These are phyloP conservation scores for Penicillium silybi DNA, from an alignment of 495 filamentous ascomycete genomes.

Conservation along the genomic window DNA sequence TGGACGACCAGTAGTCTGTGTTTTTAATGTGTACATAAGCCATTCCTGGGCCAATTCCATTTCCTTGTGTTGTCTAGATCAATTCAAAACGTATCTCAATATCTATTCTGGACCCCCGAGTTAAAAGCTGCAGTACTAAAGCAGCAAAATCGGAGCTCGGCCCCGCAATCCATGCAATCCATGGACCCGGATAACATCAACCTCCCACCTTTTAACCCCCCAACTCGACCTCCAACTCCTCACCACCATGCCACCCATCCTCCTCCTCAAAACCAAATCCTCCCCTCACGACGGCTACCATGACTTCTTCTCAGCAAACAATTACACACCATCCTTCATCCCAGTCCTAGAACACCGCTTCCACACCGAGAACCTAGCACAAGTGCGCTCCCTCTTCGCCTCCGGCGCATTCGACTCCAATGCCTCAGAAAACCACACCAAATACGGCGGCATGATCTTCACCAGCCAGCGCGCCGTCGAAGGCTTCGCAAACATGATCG, in stretches of 20 bases:
- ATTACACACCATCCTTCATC: slow-evolving; percentile 61
- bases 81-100: slow-evolving; percentile 1
- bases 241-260: slow-evolving; percentile 39
- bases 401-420: slow-evolving; percentile 20
- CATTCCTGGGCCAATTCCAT: slow-evolving; percentile 32
- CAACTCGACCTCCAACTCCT: not conserved
- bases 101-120: not conserved
- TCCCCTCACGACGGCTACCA: slow-evolving; percentile 74
- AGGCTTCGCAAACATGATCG: slow-evolving; percentile 68
- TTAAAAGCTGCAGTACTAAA: not conserved
- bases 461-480: slow-evolving; percentile 94
- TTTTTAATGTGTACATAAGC: slow-evolving; percentile 45
- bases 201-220: slow-evolving; percentile 1
- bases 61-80: slow-evolving; percentile 29
- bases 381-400: slow-evolving; percentile 40
- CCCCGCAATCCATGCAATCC: slow-evolving; percentile 7
- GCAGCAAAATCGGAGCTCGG: slow-evolving; percentile 8
- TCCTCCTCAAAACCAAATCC: slow-evolving; percentile 86
- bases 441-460: slow-evolving; percentile 84
- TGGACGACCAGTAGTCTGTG: slow-evolving; percentile 72
- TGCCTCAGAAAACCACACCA: not conserved
- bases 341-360: slow-evolving; percentile 78
- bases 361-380: slow-evolving; percentile 42
- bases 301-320: slow-evolving; percentile 57
- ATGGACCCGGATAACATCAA: slow-evolving; percentile 6